Conservation (phyloP, 805 yeast genomes). For the Candida alai region DNA sequence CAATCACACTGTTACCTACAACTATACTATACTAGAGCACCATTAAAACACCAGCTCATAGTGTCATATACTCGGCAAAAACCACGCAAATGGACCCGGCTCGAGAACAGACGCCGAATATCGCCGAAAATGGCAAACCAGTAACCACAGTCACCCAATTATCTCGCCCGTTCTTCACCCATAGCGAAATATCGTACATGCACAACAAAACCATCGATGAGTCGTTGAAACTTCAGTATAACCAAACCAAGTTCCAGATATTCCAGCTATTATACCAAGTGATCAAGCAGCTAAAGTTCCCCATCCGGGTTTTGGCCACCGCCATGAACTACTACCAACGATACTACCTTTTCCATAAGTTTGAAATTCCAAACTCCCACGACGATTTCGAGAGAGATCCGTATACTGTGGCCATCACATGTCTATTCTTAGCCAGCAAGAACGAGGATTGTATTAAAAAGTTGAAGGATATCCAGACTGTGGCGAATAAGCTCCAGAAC, state of each 20-base stretch:
- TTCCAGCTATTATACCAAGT: slow-evolving; percentile 53
- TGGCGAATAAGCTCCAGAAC: slow-evolving; percentile 41
- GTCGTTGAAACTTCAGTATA: slow-evolving; percentile 39
- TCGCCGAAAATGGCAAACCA: slow-evolving; percentile 2
- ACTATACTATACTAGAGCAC: no score
- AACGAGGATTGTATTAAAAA: slow-evolving; percentile 83
- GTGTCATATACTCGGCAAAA: no score
- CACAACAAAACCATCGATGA: slow-evolving; percentile 53
- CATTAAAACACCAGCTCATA: no score
- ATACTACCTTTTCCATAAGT: slow-evolving; percentile 60
- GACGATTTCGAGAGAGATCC: slow-evolving; percentile 39
- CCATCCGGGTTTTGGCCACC: slow-evolving; percentile 64
- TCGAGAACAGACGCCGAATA: slow-evolving; percentile 1
- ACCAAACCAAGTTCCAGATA: slow-evolving; percentile 50
- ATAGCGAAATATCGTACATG: slow-evolving; percentile 47
- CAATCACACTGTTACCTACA: no score
- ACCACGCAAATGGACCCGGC: no score
- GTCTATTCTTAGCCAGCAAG: slow-evolving; percentile 69
- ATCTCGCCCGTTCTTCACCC: slow-evolving; percentile 60
- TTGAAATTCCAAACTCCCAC: slow-evolving; percentile 38
- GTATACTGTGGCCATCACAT: slow-evolving; percentile 62
- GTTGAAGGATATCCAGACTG: slow-evolving; percentile 55
- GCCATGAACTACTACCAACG: slow-evolving; percentile 73
- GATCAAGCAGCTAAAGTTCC: slow-evolving; percentile 55
- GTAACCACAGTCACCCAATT: slow-evolving; percentile 32